These are phyloP conservation scores for Monoraphidium neglectum DNA, from an alignment of 139 green algal species.

Conservation along the genomic window DNA sequence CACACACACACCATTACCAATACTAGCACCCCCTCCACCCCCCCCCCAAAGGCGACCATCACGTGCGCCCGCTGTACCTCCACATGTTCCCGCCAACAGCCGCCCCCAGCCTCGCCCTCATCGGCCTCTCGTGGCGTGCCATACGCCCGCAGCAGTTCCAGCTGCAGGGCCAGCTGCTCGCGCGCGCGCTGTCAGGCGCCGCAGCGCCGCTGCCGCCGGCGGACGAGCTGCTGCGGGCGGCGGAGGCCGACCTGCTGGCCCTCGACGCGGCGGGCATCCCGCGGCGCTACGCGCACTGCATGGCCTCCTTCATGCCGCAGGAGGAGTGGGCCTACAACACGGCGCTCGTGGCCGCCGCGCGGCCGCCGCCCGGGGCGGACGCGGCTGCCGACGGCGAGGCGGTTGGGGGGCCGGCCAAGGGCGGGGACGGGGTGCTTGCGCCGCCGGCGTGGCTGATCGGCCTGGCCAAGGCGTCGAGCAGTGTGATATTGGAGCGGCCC, in stretches of 20 bases:
- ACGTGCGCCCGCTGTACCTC: conserved; percentile 52
- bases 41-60: conserved; percentile 23
- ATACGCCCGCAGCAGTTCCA: conserved; percentile 63
- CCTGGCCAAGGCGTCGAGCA: no score
- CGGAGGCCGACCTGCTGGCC: no score
- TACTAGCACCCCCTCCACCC: not conserved
- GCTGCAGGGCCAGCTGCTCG: conserved; percentile 43
- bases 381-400: no score
- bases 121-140: conserved; percentile 69
- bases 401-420: no score
- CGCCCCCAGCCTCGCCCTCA: conserved; percentile 58
- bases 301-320: conserved; percentile 13
- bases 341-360: no score
- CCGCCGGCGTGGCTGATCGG: no score
- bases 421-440: no score
- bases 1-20: not conserved
- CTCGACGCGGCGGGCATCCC: conserved; percentile 9
- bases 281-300: conserved; percentile 22
- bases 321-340: conserved; percentile 16
- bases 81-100: conserved; percentile 56
- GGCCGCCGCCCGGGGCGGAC: no score
- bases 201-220: not conserved
- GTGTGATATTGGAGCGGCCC: no score
- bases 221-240: conserved; percentile 2
- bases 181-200: conserved; percentile 8